Evolutionary conservation across 495 filamentous ascomycete species (phyloP).

Genomic region (Neurospora sp.): DNA sequence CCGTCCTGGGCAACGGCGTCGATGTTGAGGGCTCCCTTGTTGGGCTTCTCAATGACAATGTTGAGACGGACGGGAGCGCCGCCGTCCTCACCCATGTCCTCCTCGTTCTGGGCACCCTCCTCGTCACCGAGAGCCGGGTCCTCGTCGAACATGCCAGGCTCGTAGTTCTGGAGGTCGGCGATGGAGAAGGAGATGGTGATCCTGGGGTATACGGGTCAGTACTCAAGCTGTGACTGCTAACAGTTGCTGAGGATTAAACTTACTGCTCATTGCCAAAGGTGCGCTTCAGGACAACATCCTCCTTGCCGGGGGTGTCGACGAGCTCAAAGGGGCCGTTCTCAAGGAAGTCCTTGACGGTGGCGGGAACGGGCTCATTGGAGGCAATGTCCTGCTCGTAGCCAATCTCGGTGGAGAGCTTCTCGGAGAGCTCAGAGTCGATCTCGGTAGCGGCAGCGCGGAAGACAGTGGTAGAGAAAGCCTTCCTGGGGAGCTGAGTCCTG

Average conservation of each 20-base stretch:
- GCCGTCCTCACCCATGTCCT: slow-evolving; percentile 30
- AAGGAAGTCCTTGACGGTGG: slow-evolving; percentile 61
- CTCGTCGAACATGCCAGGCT: slow-evolving; percentile 33
- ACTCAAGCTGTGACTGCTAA: no score
- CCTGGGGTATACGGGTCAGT: slow-evolving; percentile 30
- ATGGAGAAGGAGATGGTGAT: slow-evolving; percentile 92
- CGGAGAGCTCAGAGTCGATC: slow-evolving; percentile 61
- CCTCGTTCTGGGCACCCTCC: slow-evolving; percentile 37
- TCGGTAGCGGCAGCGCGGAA: slow-evolving; percentile 41
- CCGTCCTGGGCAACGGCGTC: slow-evolving; percentile 84
- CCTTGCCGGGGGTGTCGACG: slow-evolving; percentile 66
- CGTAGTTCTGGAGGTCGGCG: slow-evolving; percentile 71
- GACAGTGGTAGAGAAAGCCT: slow-evolving; percentile 61
- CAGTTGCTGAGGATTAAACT: slow-evolving; percentile 15
- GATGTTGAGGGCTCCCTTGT: slow-evolving; percentile 69
- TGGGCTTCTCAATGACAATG: slow-evolving; percentile 76
- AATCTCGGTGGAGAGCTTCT: slow-evolving; percentile 71
- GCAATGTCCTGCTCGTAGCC: slow-evolving; percentile 51
- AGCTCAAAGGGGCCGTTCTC: slow-evolving; percentile 63
- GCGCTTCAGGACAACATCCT: slow-evolving; percentile 77
- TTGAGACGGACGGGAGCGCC: slow-evolving; percentile 66
- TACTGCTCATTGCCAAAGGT: slow-evolving; percentile 83
- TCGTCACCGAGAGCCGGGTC: slow-evolving; percentile 63
- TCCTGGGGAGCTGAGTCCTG: slow-evolving; percentile 35
- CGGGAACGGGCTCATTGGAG: slow-evolving; percentile 47